phyloP scores from a whole-genome alignment of 78 protist genomes.

The Diacronema lutheri region DNA sequence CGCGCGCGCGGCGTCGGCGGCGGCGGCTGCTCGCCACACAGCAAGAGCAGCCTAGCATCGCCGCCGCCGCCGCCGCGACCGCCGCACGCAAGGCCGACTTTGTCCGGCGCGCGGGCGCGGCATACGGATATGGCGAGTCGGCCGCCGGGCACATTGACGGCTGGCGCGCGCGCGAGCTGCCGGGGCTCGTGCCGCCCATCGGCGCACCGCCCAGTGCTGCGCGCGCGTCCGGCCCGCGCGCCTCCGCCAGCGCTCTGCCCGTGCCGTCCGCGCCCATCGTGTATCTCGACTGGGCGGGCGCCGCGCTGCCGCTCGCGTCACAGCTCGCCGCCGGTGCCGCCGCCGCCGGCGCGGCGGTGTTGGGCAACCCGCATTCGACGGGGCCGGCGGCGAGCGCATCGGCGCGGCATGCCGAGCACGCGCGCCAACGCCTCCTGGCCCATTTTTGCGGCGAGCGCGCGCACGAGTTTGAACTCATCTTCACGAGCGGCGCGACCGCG shows the following conservation, averaged over 20 bases:
- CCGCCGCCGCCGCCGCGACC: too few relatives aligned
- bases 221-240: not conserved
- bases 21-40: too few relatives aligned
- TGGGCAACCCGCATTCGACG: conserved; percentile 2
- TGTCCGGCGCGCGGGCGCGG: not conserved
- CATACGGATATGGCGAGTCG: not conserved
- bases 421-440: not conserved
- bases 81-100: not conserved
- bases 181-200: not conserved
- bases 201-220: not conserved
- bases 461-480: conserved; percentile 47
- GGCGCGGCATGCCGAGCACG: not conserved
- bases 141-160: not conserved
- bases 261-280: not conserved
- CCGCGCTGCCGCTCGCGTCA: not conserved
- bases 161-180: not conserved
- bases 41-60: too few relatives aligned
- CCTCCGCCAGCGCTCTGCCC: too few relatives aligned
- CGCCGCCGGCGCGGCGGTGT: too few relatives aligned
- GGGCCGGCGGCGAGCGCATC: conserved; percentile 17
- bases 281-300: conserved; percentile 14
- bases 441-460: conserved; percentile 17
- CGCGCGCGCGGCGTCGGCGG: too few relatives aligned
- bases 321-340: not conserved
- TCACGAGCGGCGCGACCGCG: conserved; percentile 63